These are phyloP conservation scores for Penicillium crystallinum DNA, from an alignment of 495 filamentous ascomycete genomes.

Conservation along the genomic window DNA sequence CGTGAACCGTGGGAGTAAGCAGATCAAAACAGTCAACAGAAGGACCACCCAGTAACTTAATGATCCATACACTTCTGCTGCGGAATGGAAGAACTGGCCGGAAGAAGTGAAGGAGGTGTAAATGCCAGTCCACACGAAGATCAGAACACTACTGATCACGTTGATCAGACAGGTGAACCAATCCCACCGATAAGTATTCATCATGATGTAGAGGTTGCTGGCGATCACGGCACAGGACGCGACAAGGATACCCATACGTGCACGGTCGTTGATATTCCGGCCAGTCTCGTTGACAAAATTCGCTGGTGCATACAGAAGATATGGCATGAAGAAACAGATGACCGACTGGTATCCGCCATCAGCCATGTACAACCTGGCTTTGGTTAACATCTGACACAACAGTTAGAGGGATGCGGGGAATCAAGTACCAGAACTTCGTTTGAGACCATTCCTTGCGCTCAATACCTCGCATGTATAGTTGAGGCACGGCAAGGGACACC, in stretches of 20 bases:
- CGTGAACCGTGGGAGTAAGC: slow-evolving; percentile 78
- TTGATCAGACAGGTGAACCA: slow-evolving; percentile 86
- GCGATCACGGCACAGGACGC: slow-evolving; percentile 69
- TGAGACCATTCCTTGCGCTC: slow-evolving; percentile 97
- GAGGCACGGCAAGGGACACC: slow-evolving; percentile 89
- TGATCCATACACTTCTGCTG: slow-evolving; percentile 70
- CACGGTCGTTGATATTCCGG: slow-evolving; percentile 64
- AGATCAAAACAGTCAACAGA: slow-evolving; percentile 68
- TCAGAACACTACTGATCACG: slow-evolving; percentile 71
- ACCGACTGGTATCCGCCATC: slow-evolving; percentile 95
- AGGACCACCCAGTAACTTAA: slow-evolving; percentile 82
- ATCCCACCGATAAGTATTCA: slow-evolving; percentile 98
- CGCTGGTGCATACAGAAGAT: slow-evolving; percentile 64
- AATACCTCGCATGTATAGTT: slow-evolving; percentile 93
- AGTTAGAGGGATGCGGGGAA: neutral
- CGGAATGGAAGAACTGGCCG: slow-evolving; percentile 70
- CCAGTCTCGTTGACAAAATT: slow-evolving; percentile 65
- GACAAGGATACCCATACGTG: slow-evolving; percentile 78
- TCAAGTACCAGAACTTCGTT: slow-evolving; percentile 81
- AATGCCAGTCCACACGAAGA: slow-evolving; percentile 96
- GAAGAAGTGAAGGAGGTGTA: slow-evolving; percentile 69
- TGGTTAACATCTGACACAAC: slow-evolving; percentile 10
- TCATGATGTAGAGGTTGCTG: slow-evolving; percentile 88
- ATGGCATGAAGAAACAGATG: slow-evolving; percentile 89
- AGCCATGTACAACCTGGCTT: slow-evolving; percentile 79